Evolutionary conservation across 2,329 filamentous ascomycete species (phyloP), one percentile per base, ranked within the genome.

Genomic region (Penicillium sp.): DNA sequence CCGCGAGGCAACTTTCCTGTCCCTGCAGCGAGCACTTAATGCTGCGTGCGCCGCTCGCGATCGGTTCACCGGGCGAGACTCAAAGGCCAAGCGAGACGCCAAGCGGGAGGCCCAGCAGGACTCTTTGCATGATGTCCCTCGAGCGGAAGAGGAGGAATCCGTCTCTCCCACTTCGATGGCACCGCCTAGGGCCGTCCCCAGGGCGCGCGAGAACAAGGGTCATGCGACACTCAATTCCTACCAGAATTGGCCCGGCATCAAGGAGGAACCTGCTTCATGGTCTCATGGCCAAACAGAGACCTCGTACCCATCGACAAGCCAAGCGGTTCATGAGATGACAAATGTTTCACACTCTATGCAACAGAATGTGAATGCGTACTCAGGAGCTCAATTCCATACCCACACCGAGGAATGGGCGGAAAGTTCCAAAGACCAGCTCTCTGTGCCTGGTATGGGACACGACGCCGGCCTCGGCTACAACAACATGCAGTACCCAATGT

Each of bases 11-110:
- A 73, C 69, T 13, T 73, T 72, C 57, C 69, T 67, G 8, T 74
- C 72, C n/a, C 58, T 74, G 41, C 72, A 74, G 54, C 62, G 72
- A 49, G 71, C 72, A n/a, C 62, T 75, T 42, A 69, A 67, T 48
- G 69, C 70, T 33, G 71, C 72, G 9, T 69, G 69, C 47, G 69
- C 70, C 41, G 70, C 69, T 43, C 68, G 68, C 20, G 64, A 63
- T 29, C 61, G 65, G 24, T 69, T 66, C 49, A 55, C 57, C 35
- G 46, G 49, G 25, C 57, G 58, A 40, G 54, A 58, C 35, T 60
- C 57, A 9, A 50, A 51, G 18, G 52, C 50, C 41, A 56, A 58
- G 46, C 33, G 33, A 3, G 33, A 37, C 12, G 33, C 15, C 3
- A 37, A 37, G 33, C 33, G 15, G 15, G 33, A 37, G 3, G 18